Percentiles rank a stretch among this genome's conserved stretches.
Evolutionary conservation across 352 stramenopile genomes (phyloP).

Genomic region (Phytophthora cajani): DNA sequence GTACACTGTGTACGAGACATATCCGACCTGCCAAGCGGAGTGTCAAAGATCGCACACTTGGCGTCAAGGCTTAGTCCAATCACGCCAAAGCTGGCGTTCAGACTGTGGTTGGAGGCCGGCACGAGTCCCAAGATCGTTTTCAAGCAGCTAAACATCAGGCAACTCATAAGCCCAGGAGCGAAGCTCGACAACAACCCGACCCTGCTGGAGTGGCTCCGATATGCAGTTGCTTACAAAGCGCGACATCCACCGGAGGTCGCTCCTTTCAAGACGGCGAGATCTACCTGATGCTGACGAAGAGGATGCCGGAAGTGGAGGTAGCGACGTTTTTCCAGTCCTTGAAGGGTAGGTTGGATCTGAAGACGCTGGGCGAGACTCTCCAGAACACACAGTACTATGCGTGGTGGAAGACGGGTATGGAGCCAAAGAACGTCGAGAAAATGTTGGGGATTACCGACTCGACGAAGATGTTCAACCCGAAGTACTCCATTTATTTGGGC

Average conservation of each 20-base stretch:
- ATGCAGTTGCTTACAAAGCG: slow-evolving; percentile 4
- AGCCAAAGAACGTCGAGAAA: not conserved
- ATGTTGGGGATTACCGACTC: not conserved
- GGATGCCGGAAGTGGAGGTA: slow-evolving; percentile 4
- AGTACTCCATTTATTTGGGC: slow-evolving; percentile 2
- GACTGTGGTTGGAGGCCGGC: slow-evolving; percentile 4
- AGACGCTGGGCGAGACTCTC: slow-evolving; percentile 7
- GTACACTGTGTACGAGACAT: no score
- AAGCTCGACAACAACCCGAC: slow-evolving; percentile 5
- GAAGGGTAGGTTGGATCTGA: slow-evolving; percentile 2
- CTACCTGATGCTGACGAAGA: slow-evolving; percentile 5
- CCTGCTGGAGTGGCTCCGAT: slow-evolving; percentile 15
- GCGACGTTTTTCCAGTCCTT: slow-evolving; percentile 5
- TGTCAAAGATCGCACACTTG: no score
- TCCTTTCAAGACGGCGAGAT: not conserved
- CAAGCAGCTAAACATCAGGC: not conserved
- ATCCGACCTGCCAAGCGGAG: no score
- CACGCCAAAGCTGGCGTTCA: not conserved
- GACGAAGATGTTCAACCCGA: not conserved
- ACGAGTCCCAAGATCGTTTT: slow-evolving; percentile 10
- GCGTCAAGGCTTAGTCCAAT: no score
- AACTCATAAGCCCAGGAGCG: not conserved
- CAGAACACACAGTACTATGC: slow-evolving; percentile 5
- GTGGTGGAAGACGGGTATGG: not conserved
- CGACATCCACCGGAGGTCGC: not conserved